phyloP scores from a whole-genome alignment of 1,139 yeast genomes.

The Suhomyces maxii region DNA sequence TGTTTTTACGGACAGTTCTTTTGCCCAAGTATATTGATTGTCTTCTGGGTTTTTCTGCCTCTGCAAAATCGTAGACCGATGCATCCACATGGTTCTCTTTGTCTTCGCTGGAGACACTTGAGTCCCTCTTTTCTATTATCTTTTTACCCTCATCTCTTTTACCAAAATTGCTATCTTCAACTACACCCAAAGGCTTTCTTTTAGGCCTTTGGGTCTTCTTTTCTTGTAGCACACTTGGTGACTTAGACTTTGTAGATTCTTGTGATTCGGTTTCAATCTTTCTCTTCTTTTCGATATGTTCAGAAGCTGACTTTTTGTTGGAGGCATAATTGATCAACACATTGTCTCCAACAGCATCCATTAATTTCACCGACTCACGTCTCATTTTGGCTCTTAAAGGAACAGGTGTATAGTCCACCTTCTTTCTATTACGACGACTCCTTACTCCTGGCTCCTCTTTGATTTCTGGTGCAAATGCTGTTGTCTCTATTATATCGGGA shows the following conservation, averaged over 20 bases:
- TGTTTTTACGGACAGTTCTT: constrained; percentile 10
- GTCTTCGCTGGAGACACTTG: neutral
- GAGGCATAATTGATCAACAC: constrained; percentile 50
- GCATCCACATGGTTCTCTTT: constrained; percentile 13
- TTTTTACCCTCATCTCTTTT: neutral
- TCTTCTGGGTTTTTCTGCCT: constrained; percentile 15
- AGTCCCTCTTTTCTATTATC: neutral
- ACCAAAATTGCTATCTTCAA: neutral
- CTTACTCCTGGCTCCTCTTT: constrained; percentile 12
- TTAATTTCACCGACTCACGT: constrained; percentile 59
- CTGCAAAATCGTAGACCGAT: constrained; percentile 34
- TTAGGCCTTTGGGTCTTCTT: neutral
- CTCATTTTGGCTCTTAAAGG: constrained; percentile 70
- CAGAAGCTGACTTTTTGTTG: constrained; percentile 6
- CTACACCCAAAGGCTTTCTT: constrained; percentile 4
- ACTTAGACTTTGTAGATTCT: neutral
- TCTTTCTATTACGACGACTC: constrained; percentile 41
- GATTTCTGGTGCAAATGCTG: constrained; percentile 24
- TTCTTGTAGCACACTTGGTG: neutral
- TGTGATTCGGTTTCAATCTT: neutral
- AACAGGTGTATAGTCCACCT: constrained; percentile 68
- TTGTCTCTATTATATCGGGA: neutral
- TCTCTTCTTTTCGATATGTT: constrained; percentile 2
- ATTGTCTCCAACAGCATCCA: constrained; percentile 51
- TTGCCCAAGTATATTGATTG: constrained; percentile 11